Percentiles rank a stretch among this genome's conserved stretches.
Conservation (phyloP, 331 rosid genomes). For the Malus hybrid region DNA sequence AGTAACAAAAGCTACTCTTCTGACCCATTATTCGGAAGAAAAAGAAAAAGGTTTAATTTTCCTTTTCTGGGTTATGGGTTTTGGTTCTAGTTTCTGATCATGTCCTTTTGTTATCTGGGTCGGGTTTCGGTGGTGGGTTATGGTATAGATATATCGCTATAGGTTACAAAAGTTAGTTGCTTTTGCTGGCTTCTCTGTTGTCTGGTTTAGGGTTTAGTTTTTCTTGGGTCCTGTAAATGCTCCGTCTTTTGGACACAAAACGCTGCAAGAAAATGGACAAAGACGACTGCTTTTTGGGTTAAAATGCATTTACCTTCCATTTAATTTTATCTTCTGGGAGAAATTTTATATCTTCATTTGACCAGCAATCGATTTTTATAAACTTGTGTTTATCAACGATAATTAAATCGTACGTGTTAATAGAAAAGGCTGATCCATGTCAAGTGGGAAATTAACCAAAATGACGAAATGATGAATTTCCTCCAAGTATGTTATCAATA, state of each 20-base stretch:
- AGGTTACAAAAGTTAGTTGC: slow-evolving; percentile 6
- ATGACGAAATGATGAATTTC: too few relatives aligned
- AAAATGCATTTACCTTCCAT: not conserved
- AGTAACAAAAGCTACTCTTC: slow-evolving; percentile 1
- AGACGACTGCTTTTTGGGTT: slow-evolving; percentile 11
- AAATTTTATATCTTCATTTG: not conserved
- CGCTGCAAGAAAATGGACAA: slow-evolving; percentile 16
- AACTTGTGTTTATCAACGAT: too few relatives aligned
- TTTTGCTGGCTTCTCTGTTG: not conserved
- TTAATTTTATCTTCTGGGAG: not conserved
- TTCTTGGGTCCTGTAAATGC: slow-evolving; percentile 17
- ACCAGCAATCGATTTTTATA: not conserved
- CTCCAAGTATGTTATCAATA: not conserved
- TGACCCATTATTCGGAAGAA: not conserved
- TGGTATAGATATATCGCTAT: not conserved
- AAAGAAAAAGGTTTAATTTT: not conserved
- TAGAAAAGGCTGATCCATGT: too few relatives aligned
- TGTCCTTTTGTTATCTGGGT: not conserved
- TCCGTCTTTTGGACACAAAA: slow-evolving; percentile 1
- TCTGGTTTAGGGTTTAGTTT: not conserved
- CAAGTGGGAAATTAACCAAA: too few relatives aligned
- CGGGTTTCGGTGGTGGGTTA: not conserved
- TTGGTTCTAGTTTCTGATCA: not conserved
- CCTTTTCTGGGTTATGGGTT: not conserved
- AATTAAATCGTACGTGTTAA: too few relatives aligned